phyloP scores from a whole-genome alignment of 164 flowering plant genomes.

The Kingdonia uniflora region DNA sequence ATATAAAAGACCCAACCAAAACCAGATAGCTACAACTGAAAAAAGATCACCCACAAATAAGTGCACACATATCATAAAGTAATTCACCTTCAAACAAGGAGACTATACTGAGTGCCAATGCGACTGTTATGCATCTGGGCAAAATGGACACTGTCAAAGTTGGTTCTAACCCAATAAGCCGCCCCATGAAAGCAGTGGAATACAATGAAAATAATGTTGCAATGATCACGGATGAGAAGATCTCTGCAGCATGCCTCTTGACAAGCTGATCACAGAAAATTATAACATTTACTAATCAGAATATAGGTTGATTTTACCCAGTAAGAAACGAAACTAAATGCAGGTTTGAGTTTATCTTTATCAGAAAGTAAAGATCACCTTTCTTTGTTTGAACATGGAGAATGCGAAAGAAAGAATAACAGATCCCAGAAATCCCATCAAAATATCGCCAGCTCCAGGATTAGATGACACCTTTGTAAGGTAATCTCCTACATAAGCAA shows the following conservation, averaged over 20 bases:
- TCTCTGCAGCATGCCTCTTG: slow-evolving; percentile 97
- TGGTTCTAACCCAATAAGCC: slow-evolving; percentile 69
- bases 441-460: slow-evolving; percentile 97
- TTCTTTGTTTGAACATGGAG: slow-evolving; percentile 96
- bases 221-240: slow-evolving; percentile 75
- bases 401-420: slow-evolving; percentile 94
- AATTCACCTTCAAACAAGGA: slow-evolving; percentile 79
- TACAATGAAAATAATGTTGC: slow-evolving; percentile 83
- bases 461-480: slow-evolving; percentile 76
- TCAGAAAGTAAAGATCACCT: slow-evolving; percentile 30
- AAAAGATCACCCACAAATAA: too few relatives aligned
- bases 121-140: slow-evolving; percentile 97
- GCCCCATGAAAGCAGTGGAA: slow-evolving; percentile 85
- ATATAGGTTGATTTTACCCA: too few relatives aligned
- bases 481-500: slow-evolving; percentile 53
- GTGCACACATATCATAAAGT: background rate
- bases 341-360: too few relatives aligned
- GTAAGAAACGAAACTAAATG: too few relatives aligned
- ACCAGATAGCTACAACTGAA: too few relatives aligned
- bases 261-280: slow-evolving; percentile 47
- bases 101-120: slow-evolving; percentile 94
- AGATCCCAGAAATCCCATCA: slow-evolving; percentile 95
- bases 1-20: too few relatives aligned
- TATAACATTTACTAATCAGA: too few relatives aligned
- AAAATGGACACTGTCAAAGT: slow-evolving; percentile 67